Base-by-base conservation (phyloP, 345 rosid species). In the Eucalyptus sp. region DNA sequence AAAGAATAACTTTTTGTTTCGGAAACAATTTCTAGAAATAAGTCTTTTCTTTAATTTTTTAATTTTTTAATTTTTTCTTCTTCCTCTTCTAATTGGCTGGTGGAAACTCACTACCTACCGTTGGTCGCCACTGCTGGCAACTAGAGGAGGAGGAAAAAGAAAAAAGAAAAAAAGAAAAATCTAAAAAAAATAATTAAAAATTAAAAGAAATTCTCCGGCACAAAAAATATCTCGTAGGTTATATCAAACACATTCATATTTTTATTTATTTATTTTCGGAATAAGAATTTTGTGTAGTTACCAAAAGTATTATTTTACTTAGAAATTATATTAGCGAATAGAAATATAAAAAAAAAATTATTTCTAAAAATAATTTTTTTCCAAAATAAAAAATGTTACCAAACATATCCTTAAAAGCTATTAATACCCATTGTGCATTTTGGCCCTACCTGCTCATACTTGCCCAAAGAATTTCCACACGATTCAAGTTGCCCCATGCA, bases 161-260 rank as follows among this genome's bases (percentile, higher is more conserved):
- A 52, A 51, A 17, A 16, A 0, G 0, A 16, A 51, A 3, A 52
- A 51, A 0, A 16, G 17, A 51, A 51, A n/a, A n/a, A n/a, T n/a
- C 0, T 3, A 3, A 37, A 37, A 4, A 37, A 37, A 37, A 37
- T 37, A 1, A 50, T 50, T 50, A 50, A 15, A 50, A 3, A 52
- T 7, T 52, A 7, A 0, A 7, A 7, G 1, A 52, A 52, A 18
- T 52, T 18, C 10, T 52, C 3, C 0, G 2, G 0, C 1, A 52
- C 2, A 18, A 18, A 52, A 52, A 52, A 52, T 7, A 0, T 18
- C 7, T 18, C 7, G 24, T 52, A 0, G 4, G 4, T 52, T 52
- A 0, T 52, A 17, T 0, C 4, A 7, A 0, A 52, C 1, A 0
- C 0, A 51, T 52, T 52, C 1, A 0, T 51, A 1, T 13, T 14